Conservation (phyloP, 495 filamentous ascomycete species). For the Podospora pseudoanserina region DNA sequence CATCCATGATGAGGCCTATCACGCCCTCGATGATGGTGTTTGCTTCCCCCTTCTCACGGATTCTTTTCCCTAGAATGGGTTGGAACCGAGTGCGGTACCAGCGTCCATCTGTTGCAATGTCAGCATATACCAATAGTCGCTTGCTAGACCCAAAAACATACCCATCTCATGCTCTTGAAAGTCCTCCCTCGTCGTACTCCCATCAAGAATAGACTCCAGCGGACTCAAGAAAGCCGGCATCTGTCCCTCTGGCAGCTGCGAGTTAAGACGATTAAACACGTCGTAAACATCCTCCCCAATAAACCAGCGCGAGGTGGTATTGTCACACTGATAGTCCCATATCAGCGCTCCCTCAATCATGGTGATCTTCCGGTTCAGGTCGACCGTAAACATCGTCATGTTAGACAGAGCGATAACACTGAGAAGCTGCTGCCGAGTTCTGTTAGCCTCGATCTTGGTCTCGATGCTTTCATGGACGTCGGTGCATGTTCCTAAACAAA, state of each 20-base stretch:
- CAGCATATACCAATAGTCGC: constrained; percentile 16
- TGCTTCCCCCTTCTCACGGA: constrained; percentile 41
- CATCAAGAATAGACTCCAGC: constrained; percentile 56
- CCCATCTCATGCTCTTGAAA: constrained; percentile 49
- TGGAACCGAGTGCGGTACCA: constrained; percentile 65
- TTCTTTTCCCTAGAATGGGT: constrained; percentile 52
- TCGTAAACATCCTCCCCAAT: constrained; percentile 59
- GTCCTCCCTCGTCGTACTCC: constrained; percentile 43
- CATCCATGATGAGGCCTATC: constrained; percentile 65
- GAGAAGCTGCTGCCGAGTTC: constrained; percentile 58
- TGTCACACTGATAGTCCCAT: constrained; percentile 42
- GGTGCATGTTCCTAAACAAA: constrained; percentile 50
- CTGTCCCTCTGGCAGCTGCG: constrained; percentile 33
- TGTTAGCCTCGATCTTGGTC: constrained; percentile 54
- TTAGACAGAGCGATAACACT: constrained; percentile 65
- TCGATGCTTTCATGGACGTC: constrained; percentile 63
- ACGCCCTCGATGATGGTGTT: constrained; percentile 56
- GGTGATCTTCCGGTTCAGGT: constrained; percentile 52
- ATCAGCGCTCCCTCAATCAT: constrained; percentile 61
- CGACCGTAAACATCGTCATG: constrained; percentile 65
- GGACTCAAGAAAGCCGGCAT: constrained; percentile 46
- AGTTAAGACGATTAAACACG: constrained; percentile 46
- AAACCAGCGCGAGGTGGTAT: constrained; percentile 30
- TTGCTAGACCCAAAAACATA: constrained; percentile 16
- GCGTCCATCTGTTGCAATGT: constrained; percentile 39